Base-by-base conservation (phyloP, 2,329 filamentous ascomycete genomes). In the Colletotrichum viniferum region DNA sequence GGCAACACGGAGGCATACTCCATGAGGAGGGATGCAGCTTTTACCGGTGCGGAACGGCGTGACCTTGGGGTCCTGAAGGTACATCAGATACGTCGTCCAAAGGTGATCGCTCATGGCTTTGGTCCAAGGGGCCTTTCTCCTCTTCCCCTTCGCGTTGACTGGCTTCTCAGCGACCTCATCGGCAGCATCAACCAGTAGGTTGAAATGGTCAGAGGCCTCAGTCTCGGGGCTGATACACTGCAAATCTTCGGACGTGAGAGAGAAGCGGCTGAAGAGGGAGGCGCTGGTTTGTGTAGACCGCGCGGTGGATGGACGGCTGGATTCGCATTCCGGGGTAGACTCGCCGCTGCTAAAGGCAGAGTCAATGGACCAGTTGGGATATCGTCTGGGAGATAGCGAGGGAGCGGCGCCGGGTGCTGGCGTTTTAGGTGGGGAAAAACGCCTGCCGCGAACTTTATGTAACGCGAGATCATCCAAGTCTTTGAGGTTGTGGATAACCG, bases 11-110 rank as follows among this genome's bases (percentile, higher is more conserved):
- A 89, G 81, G 79, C 91, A 92, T 12, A 94, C 92, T 18, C 92
- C 92, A 58, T 91, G 87, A 4, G 92, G 92, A 9, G 92, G 92
- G 30, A 94, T 89, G 72, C 89, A 88, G 79, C 90, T 92, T 79
- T 91, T 92, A 75, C 91, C 89, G 71, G 92, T 87, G 67, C 90
- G 88, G 76, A 94, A 91, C 0, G 92, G 92, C 2, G 92, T 94
- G 4, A 93, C 91, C 64, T 90, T 91, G 61, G 92, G 92, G 78
- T 94, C 92, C 80, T 92, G 90, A 55, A 94, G 84, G 78, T 94
- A 94, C 68, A 92, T 84, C 73, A 90, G 84, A 80, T 93, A 94
- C 2, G 90, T 92, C 7, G 90, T 87, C 92, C 92, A 94, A 12
- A 94, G 83, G 78, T 94, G 92, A 14, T 89, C 85, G 83, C 87